Base-by-base conservation (phyloP, 148 eudicot species). In the Hydrangea macrophylla region DNA sequence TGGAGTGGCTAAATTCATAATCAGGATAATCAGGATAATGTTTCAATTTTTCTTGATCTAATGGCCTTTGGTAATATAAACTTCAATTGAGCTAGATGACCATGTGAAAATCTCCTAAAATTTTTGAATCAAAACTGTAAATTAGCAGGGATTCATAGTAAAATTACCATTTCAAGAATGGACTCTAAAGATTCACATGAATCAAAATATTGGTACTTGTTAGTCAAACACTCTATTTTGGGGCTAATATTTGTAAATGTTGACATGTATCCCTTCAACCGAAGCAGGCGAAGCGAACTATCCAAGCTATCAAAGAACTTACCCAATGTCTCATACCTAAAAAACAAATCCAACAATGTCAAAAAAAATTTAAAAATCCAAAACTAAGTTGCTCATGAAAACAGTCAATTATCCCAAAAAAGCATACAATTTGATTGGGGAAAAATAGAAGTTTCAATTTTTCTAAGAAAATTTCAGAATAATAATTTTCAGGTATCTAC, bases 101-200 rank as follows among this genome's bases (percentile, higher is more conserved):
- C n/a, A n/a, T n/a, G n/a, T n/a, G n/a, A n/a, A n/a, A 94, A 94
- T 78, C 90, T 87, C 93, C 96, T 94, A 62, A n/a, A 75, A 32
- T 48, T 35, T 58, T 25, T 37, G 76, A 44, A 31, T 23, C 31
- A 70, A 27, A 8, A 60, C 18, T 51, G 23, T 24, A 56, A 55
- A 60, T 42, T 11, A 51, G 40, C 26, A 31, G 37, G 10, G 55
- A 51, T 23, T 1, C 17, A 8, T 45, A 30, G 25, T 0, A 28
- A 15, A 64, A 7, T n/a, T n/a, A 30, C 17, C 18, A 9, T 8
- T 2, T 2, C 5, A 9, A 62, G 58, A 30, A 59, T 13, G 25
- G 0, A 9, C 13, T 0, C 42, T 4, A 33, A 8, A 42, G 56
- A 5, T 12, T 48, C 28, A 17, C 28, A 40, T 9, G 5, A 63